phyloP scores from a whole-genome alignment of 2,329 filamentous ascomycete species.

The Cercospora beticola region DNA sequence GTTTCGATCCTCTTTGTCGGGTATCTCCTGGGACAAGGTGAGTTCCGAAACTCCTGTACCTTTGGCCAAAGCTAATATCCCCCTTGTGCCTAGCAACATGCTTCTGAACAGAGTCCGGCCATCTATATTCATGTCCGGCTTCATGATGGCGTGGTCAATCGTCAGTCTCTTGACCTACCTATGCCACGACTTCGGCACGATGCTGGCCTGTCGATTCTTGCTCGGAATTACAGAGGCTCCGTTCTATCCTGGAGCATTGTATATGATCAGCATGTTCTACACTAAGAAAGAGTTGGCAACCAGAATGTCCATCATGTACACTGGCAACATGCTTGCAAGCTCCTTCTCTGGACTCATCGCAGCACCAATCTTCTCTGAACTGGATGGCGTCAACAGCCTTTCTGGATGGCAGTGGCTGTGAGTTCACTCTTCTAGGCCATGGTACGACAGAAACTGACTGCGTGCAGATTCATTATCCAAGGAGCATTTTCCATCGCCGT shows the following conservation, averaged over 20 bases:
- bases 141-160: conserved; percentile 17
- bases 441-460: not conserved
- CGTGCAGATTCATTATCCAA: not conserved
- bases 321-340: conserved; percentile 49
- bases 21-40: conserved; percentile 11
- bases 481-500: not conserved
- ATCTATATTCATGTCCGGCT: conserved; percentile 10
- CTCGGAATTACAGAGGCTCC: not conserved
- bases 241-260: not conserved
- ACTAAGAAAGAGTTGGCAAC: conserved; percentile 46
- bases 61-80: not conserved
- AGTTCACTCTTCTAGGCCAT: not conserved
- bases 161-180: conserved; percentile 15
- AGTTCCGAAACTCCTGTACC: too few relatives aligned
- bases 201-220: conserved; percentile 15
- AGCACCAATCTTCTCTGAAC: conserved; percentile 59
- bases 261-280: conserved; percentile 27
- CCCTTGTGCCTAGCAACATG: conserved; percentile 5
- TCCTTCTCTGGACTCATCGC: conserved; percentile 64
- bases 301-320: conserved; percentile 30
- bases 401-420: conserved; percentile 51
- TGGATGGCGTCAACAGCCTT: conserved; percentile 58
- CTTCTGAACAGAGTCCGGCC: conserved; percentile 17
- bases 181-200: conserved; percentile 7
- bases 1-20: conserved; percentile 16